Base-by-base conservation (phyloP, 495 filamentous ascomycete genomes). In the Daldinia concentrica region DNA sequence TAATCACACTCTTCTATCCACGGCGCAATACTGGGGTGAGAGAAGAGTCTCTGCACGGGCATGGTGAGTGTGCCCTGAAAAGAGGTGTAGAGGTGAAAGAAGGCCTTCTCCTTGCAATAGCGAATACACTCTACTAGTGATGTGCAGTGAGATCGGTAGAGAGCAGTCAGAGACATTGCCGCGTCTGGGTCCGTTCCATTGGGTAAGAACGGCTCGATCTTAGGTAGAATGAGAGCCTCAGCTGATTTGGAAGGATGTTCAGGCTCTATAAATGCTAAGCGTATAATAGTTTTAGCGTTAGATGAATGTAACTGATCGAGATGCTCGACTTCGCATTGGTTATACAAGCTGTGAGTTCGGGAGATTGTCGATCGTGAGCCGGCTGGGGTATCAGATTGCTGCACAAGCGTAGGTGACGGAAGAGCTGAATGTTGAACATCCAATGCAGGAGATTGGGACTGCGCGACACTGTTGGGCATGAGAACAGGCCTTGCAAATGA, bases 1-100 rank as follows among this genome's bases (percentile, higher is more conserved):
- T 94, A 95, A 72, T 99, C 95, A 73, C 93, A 97, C 76, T 96
- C 91, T 73, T 93, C 91, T 68, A 99, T 96, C 95, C 95, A 99
- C 3, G 91, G 88, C 14, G 93, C 92, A 55, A 99, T 83, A 62
- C 86, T 88, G 2, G 91, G 91, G 71, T 95, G 88, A 6, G 90
- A 88, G 66, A 99, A 89, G 11, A 99, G 85, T 79, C 95, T 98
- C 80, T 97, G 94, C n/a, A 97, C 93, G 3, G 96, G 96, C 76
- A 97, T 94, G 15, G 95, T 98, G 72, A 99, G 85, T 2, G 93
- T 97, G 60, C 95, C 96, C 69, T 96, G 92, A 79, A 98, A 98
- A 8, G 95, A 95, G 36, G 91, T 92, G 78, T 96, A 97, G n/a
- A 97, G 90, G 72, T 94, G 92, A 74, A 97, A 93, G 73, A 99